Percentiles rank a stretch among this genome's conserved stretches.
Evolutionary conservation across 768 basidiomycete genomes (phyloP).

Genomic region (Tricholoma sp.): DNA sequence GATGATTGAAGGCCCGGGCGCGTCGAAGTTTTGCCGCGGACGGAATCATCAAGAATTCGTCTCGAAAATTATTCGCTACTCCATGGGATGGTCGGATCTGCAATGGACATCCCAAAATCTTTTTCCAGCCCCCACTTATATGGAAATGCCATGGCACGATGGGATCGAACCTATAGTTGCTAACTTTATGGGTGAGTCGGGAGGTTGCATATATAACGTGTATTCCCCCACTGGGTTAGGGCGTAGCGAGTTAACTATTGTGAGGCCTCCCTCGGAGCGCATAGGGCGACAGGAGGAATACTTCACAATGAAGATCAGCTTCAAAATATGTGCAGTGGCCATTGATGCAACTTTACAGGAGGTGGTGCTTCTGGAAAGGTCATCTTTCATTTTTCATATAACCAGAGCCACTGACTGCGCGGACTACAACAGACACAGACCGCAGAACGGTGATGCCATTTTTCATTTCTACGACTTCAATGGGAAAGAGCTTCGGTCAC

Average conservation of each 20-base stretch:
- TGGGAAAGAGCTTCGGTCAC: neutral
- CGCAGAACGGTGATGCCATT: neutral
- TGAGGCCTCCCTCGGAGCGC: neutral
- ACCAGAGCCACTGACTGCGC: neutral
- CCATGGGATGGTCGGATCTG: neutral
- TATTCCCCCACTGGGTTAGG: neutral
- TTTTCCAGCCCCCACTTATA: neutral
- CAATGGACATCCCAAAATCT: neutral
- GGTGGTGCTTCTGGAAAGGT: neutral
- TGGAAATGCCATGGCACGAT: constrained; percentile 1
- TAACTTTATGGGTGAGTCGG: constrained; percentile 5
- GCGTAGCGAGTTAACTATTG: neutral
- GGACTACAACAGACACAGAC: neutral
- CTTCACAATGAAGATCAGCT: neutral
- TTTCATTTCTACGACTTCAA: neutral
- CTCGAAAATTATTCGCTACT: neutral
- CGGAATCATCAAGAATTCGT: neutral
- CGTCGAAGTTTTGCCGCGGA: neutral
- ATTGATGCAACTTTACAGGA: neutral
- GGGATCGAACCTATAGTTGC: neutral
- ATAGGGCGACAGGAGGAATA: neutral
- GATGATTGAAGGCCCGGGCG: neutral
- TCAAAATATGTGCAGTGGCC: neutral
- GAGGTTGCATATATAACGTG: constrained; percentile 6
- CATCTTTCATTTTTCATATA: neutral